Evolutionary conservation across 352 stramenopile species (phyloP).

Genomic region (Phytopythium sindhum): DNA sequence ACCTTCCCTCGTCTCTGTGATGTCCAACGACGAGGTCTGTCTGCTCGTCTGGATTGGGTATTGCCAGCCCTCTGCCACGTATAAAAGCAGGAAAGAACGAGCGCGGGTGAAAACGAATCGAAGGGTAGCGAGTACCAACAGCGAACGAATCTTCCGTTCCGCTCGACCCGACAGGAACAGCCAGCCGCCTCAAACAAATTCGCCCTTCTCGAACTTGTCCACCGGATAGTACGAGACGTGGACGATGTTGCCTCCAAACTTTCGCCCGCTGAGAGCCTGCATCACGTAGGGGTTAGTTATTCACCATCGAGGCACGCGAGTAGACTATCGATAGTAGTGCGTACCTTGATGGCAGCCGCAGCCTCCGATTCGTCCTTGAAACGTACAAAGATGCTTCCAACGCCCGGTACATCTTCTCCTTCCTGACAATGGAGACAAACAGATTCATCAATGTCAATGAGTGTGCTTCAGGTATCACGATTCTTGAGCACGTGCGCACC

Average conservation of each 20-base stretch:
- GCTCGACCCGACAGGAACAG: not conserved
- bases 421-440: conserved; percentile 33
- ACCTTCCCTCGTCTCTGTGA: conserved; percentile 6
- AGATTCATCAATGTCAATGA: not conserved
- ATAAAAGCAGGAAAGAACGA: conserved; percentile 3
- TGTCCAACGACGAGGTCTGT: not conserved
- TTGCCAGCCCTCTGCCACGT: conserved; percentile 8
- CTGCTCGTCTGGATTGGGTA: not conserved
- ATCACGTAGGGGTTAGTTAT: not conserved
- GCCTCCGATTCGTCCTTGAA: conserved; percentile 61
- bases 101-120: not conserved
- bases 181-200: conserved; percentile 40
- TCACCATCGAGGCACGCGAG: not conserved
- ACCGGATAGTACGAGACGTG: conserved; percentile 75
- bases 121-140: conserved; percentile 1
- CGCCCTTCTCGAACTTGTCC: conserved; percentile 67
- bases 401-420: conserved; percentile 43
- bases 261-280: conserved; percentile 77
- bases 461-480: not conserved
- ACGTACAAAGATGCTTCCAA: conserved; percentile 81
- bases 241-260: conserved; percentile 86
- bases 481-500: conserved; percentile 26
- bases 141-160: not conserved
- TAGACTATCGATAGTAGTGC: not conserved
- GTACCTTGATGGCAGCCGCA: conserved; percentile 69